Conservation (phyloP, 2,329 filamentous ascomycete species). For the Fusarium buharicum region DNA sequence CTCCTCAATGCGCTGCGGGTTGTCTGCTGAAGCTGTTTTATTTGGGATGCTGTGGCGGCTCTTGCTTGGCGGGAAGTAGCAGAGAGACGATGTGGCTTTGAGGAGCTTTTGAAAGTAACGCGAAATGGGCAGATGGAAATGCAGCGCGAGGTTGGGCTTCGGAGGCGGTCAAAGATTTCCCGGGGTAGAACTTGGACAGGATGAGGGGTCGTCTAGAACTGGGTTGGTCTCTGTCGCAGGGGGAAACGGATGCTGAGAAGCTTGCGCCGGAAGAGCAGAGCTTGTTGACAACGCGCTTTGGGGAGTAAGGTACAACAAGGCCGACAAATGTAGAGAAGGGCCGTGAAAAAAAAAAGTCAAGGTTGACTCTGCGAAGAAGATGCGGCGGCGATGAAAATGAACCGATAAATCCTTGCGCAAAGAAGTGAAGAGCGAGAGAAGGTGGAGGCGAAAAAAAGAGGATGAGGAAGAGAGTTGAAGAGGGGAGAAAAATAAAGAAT, state of each 20-base stretch:
- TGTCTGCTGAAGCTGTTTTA: neutral
- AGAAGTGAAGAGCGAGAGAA: conserved; percentile 16
- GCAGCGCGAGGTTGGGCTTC: conserved; percentile 37
- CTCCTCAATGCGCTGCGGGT: conserved; percentile 14
- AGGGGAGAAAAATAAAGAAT: conserved; percentile 21
- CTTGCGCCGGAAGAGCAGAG: neutral
- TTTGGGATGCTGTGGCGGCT: neutral
- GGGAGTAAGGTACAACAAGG: neutral
- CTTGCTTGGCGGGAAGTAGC: conserved; percentile 3
- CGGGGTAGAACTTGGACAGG: conserved; percentile 39
- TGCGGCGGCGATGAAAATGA: conserved; percentile 7
- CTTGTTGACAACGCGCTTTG: neutral
- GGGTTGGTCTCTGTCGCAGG: conserved; percentile 9
- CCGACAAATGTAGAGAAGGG: conserved; percentile 2
- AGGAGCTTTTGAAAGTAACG: conserved; percentile 34
- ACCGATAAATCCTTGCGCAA: conserved; percentile 7
- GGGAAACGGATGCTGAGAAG: neutral
- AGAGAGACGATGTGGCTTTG: conserved; percentile 4
- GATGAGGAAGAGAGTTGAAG: conserved; percentile 7
- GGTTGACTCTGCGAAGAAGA: conserved; percentile 2
- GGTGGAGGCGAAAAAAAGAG: neutral
- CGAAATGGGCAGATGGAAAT: conserved; percentile 37
- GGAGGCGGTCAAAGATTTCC: conserved; percentile 45
- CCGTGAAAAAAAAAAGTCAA: conserved; percentile 20
- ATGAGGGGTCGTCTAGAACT: conserved; percentile 30